A percentile compares a stretch with the other conserved stretches of the same genome.
Conservation (phyloP, 306 rosid genomes). For the Aeschynomene evenia region DNA sequence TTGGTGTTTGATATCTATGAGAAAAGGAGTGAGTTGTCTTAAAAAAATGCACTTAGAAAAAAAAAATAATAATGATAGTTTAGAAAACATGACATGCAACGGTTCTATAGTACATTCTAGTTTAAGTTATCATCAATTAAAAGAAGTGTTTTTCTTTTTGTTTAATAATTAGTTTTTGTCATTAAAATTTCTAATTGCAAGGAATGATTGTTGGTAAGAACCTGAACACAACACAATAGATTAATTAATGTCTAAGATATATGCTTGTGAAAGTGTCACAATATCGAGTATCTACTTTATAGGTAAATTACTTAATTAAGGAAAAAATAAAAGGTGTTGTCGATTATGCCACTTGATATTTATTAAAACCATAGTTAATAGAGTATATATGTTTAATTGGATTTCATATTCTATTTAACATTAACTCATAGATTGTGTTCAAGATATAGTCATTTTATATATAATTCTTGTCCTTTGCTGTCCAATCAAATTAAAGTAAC, state of each 20-base stretch:
- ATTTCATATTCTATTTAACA: conserved; percentile 18
- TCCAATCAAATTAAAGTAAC: conserved; percentile 32
- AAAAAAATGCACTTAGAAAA: conserved; percentile 33
- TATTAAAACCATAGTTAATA: conserved; percentile 14
- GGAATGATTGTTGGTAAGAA: conserved; percentile 46
- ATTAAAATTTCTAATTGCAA: conserved; percentile 35
- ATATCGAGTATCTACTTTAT: conserved; percentile 30
- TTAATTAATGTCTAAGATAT: conserved; percentile 42
- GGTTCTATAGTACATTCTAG: conserved; percentile 29
- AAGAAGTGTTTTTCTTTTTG: conserved; percentile 37
- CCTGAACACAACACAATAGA: conserved; percentile 41
- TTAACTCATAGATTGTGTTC: not conserved
- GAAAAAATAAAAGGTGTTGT: not conserved
- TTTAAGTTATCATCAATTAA: conserved; percentile 52
- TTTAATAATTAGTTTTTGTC: conserved; percentile 22
- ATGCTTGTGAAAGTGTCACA: conserved; percentile 42
- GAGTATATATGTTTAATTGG: conserved; percentile 29
- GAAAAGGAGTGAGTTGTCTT: conserved; percentile 34
- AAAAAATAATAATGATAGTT: conserved; percentile 47
- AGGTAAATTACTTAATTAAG: conserved; percentile 26
- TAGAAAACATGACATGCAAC: conserved; percentile 38
- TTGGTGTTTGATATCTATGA: conserved; percentile 44
- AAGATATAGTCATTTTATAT: not conserved
- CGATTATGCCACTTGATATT: conserved; percentile 48
- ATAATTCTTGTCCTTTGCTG: conserved; percentile 16